Percentiles rank a stretch among this genome's conserved stretches.
These are phyloP conservation scores for Aspergillus ruber DNA, from an alignment of 2,329 filamentous ascomycete genomes.

Conservation along the genomic window DNA sequence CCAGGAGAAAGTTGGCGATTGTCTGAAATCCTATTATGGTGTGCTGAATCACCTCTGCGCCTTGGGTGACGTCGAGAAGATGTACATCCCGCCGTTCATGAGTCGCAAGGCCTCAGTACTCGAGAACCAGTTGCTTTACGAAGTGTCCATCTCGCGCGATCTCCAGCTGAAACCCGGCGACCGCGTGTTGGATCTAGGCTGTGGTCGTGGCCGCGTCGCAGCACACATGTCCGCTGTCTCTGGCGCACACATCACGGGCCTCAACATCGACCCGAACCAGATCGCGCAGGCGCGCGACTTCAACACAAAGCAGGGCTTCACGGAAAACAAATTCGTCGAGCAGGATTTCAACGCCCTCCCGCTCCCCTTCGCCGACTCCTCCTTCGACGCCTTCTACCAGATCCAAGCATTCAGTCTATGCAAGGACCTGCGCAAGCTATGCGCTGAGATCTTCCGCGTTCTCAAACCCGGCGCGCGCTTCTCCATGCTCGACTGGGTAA, in stretches of 20 bases:
- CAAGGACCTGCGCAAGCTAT: slow-evolving; percentile 43
- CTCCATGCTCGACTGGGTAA: slow-evolving; percentile 50
- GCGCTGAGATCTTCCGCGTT: slow-evolving; percentile 45
- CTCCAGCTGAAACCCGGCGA: slow-evolving; percentile 42
- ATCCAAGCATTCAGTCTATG: slow-evolving; percentile 53
- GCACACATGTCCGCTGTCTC: slow-evolving; percentile 48
- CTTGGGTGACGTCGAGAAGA: slow-evolving; percentile 52
- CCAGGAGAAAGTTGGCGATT: slow-evolving; percentile 46
- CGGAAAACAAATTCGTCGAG: slow-evolving; percentile 42
- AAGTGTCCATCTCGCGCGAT: slow-evolving; percentile 45
- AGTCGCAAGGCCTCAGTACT: slow-evolving; percentile 44
- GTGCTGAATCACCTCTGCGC: slow-evolving; percentile 52
- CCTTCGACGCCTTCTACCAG: slow-evolving; percentile 51
- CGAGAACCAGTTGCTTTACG: slow-evolving; percentile 50
- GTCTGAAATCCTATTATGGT: slow-evolving; percentile 48
- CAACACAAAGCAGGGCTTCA: slow-evolving; percentile 40
- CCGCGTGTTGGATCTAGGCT: slow-evolving; percentile 48
- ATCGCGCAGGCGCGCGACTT: slow-evolving; percentile 42
- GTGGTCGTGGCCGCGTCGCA: slow-evolving; percentile 48
- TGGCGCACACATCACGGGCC: slow-evolving; percentile 44
- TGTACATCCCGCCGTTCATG: slow-evolving; percentile 53
- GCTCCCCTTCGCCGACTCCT: slow-evolving; percentile 44
- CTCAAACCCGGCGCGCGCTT: slow-evolving; percentile 48
- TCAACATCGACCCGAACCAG: slow-evolving; percentile 52
- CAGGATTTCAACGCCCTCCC: slow-evolving; percentile 49